Evolutionary conservation across 768 basidiomycete genomes (phyloP).

Genomic region (Boletus rubropictus): DNA sequence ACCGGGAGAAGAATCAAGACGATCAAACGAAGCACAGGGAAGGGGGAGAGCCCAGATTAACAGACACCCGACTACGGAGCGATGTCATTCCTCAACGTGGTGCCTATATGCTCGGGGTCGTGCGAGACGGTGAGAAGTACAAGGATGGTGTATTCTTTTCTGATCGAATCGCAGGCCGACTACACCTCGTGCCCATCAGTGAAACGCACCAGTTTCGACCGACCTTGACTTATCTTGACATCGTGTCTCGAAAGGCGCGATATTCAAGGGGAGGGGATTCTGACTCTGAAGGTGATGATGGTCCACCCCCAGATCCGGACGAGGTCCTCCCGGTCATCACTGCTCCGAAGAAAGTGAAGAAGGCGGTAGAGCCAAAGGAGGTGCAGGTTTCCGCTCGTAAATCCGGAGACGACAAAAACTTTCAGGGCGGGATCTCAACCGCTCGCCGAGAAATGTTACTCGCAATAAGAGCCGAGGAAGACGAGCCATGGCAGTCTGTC

Average conservation of each 20-base stretch:
- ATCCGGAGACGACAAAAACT: slow-evolving; percentile 53
- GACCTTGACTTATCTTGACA: slow-evolving; percentile 74
- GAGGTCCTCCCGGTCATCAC: slow-evolving; percentile 45
- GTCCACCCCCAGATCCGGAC: slow-evolving; percentile 75
- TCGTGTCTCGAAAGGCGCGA: slow-evolving; percentile 57
- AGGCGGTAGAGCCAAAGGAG: slow-evolving; percentile 58
- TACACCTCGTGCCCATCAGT: slow-evolving; percentile 73
- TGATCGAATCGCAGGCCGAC: slow-evolving; percentile 41
- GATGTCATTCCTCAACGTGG: slow-evolving; percentile 64
- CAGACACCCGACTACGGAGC: slow-evolving; percentile 66
- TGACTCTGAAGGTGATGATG: slow-evolving; percentile 74
- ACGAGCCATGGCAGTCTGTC: slow-evolving; percentile 68
- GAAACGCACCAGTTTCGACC: slow-evolving; percentile 81
- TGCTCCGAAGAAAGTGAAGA: slow-evolving; percentile 53
- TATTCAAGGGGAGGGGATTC: slow-evolving; percentile 42
- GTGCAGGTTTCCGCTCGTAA: slow-evolving; percentile 73
- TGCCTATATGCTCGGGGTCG: slow-evolving; percentile 68
- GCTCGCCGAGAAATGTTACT: slow-evolving; percentile 73
- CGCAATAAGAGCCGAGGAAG: slow-evolving; percentile 68
- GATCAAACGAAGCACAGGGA: slow-evolving; percentile 39
- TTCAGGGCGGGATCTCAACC: slow-evolving; percentile 61
- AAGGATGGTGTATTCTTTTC: slow-evolving; percentile 6
- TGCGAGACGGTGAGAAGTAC: slow-evolving; percentile 56
- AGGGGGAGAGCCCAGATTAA: slow-evolving; percentile 57
- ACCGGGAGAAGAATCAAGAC: slow-evolving; percentile 72